Conservation (phyloP, 768 basidiomycete species). For the Lactarius indigo region DNA sequence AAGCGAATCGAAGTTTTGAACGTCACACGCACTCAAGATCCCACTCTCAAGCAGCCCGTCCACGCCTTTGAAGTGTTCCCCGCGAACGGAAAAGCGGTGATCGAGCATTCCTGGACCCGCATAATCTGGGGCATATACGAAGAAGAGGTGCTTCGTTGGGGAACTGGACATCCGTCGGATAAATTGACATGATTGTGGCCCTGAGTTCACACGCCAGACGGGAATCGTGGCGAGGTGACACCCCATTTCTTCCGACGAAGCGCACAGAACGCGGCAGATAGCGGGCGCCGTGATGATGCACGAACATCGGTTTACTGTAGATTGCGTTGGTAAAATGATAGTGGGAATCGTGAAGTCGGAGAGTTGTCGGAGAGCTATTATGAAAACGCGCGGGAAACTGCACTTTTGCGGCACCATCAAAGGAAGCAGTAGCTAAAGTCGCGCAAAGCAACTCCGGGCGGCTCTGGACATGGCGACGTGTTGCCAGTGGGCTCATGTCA, state of each 20-base stretch:
- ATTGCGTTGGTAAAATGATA: not conserved
- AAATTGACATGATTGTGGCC: not conserved
- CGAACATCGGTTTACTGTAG: not conserved
- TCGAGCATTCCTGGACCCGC: conserved; percentile 29
- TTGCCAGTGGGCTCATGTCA: not conserved
- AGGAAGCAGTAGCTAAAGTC: not conserved
- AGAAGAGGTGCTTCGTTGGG: conserved; percentile 24
- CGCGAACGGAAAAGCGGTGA: conserved; percentile 29
- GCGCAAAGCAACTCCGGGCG: not conserved
- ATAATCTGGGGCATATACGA: conserved; percentile 36
- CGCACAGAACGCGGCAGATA: not conserved
- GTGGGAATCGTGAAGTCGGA: not conserved
- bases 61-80: conserved; percentile 28
- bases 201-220: not conserved
- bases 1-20: not conserved
- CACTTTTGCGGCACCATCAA: not conserved
- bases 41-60: conserved; percentile 8
- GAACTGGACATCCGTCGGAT: conserved; percentile 7
- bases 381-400: not conserved
- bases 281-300: not conserved
- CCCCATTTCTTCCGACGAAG: not conserved
- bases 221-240: not conserved
- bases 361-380: too few species aligned
- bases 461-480: not conserved
- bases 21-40: conserved; percentile 21